phyloP scores from a whole-genome alignment of 2,329 filamentous ascomycete genomes.

The Colletotrichum godetiae region DNA sequence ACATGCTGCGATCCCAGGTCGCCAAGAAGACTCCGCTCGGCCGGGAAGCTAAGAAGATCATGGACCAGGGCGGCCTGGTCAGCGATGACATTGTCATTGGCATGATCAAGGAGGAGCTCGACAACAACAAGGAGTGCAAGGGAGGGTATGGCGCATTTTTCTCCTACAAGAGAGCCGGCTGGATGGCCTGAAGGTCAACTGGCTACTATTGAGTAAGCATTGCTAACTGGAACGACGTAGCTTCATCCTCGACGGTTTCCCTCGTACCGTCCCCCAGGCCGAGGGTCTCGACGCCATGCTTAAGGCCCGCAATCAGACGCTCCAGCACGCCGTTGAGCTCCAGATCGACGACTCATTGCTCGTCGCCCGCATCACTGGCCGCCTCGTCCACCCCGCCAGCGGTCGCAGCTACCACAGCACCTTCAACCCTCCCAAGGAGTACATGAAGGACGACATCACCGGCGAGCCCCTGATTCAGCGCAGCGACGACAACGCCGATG shows the following conservation, averaged over 20 bases:
- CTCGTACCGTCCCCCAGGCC: constrained; percentile 94
- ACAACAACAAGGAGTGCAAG: constrained; percentile 94
- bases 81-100: constrained; percentile 99
- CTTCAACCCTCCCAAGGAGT: constrained; percentile 96
- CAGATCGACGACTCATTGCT: constrained; percentile 96
- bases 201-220: neutral
- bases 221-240: constrained; percentile 57
- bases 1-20: constrained; percentile 99
- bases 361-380: constrained; percentile 95
- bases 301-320: constrained; percentile 77
- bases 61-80: constrained; percentile 97
- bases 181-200: neutral
- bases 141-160: constrained; percentile 76
- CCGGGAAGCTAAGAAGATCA: constrained; percentile 99
- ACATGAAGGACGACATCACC: constrained; percentile 96
- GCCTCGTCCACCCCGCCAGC: constrained; percentile 93
- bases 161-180: neutral
- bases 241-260: constrained; percentile 99
- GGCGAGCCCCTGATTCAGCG: constrained; percentile 97
- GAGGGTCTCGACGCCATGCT: constrained; percentile 97
- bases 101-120: constrained; percentile 99
- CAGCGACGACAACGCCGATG: constrained; percentile 95
- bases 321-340: constrained; percentile 96
- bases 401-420: constrained; percentile 98
- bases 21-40: constrained; percentile 96